Base-by-base conservation (phyloP, 2,329 filamentous ascomycete genomes). In the Phyllachora maydis region DNA sequence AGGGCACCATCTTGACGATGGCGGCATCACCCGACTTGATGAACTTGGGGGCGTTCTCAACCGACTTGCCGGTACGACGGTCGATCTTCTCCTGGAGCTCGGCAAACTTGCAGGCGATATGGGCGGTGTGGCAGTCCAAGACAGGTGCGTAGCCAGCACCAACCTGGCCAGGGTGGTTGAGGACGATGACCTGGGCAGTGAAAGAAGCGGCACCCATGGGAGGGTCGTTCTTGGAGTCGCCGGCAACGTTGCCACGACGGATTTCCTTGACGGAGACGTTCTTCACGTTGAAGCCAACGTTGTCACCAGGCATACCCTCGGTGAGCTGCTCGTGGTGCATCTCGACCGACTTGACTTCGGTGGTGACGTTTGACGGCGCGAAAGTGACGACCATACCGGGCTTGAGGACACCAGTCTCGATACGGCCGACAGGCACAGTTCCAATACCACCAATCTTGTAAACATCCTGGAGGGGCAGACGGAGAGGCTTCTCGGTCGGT, bases 241-340 rank as follows among this genome's bases (percentile, higher is more conserved):
- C 81, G 49, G 78, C 78, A 46, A 98, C 88, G 75, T 98, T 95
- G 53, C 88, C 88, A 91, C 88, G 88, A 63, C 88, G 88, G 53
- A 98, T 92, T 59, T 98, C 88, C 83, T 98, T 98, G 65, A 98
- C 88, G 59, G 88, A 95, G 50, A 98, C 88, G 88, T 98, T 98
- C 83, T 98, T 98, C 65, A 98, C 85, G 79, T 98, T 98, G 83
- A 98, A 98, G 48, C 88, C 88, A 57, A 98, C 88, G 70, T 98
- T 98, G 79, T 98, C 88, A 74, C 88, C 88, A 51, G 88, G 88
- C 40, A 78, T 51, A 78, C 88, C 88, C 71, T 92, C 75, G 39
- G 54, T 33, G 44, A 98, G 83, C 76, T 93, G 83, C 70, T 93
- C 81, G 82, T 95, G 85, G 74, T 93, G 85, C 88, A 98, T 98